A percentile compares a stretch with the other conserved stretches of the same genome.
Evolutionary conservation across 257 asterid species (phyloP).

Genomic region (Voacanga thouarsii): DNA sequence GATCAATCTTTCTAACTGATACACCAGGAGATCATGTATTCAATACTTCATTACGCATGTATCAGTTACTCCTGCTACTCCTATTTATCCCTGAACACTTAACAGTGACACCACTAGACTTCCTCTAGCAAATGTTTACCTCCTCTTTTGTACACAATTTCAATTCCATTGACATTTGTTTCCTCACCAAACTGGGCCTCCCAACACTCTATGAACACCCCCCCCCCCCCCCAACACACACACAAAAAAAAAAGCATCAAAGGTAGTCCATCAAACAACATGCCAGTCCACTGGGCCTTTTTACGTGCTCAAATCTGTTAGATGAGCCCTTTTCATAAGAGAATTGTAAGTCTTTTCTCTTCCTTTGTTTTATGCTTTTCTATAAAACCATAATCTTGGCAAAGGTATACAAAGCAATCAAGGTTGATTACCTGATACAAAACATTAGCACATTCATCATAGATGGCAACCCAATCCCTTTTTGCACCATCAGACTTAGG

Average conservation of each 20-base stretch:
- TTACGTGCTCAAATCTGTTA: background rate
- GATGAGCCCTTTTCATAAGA: background rate
- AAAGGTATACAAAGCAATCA: background rate
- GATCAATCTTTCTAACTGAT: background rate
- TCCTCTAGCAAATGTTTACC: background rate
- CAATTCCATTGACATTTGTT: background rate
- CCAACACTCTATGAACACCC: background rate
- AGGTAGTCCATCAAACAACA: background rate
- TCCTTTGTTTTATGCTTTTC: background rate
- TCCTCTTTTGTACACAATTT: background rate
- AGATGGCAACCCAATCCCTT: slow-evolving; percentile 98
- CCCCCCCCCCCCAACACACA: background rate
- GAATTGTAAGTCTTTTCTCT: background rate
- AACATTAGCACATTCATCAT: slow-evolving; percentile 94
- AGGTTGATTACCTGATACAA: slow-evolving; percentile 62
- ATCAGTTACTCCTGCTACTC: background rate
- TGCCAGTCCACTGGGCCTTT: background rate
- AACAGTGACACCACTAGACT: background rate
- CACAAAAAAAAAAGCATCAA: background rate
- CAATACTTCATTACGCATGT: background rate
- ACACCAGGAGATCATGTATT: background rate
- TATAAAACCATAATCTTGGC: background rate
- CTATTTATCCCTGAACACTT: background rate
- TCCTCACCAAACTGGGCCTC: background rate
- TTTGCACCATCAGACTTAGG: slow-evolving; percentile 99